Base-by-base conservation (phyloP, 768 basidiomycete species). In the Sporobolomyces phaffii region DNA sequence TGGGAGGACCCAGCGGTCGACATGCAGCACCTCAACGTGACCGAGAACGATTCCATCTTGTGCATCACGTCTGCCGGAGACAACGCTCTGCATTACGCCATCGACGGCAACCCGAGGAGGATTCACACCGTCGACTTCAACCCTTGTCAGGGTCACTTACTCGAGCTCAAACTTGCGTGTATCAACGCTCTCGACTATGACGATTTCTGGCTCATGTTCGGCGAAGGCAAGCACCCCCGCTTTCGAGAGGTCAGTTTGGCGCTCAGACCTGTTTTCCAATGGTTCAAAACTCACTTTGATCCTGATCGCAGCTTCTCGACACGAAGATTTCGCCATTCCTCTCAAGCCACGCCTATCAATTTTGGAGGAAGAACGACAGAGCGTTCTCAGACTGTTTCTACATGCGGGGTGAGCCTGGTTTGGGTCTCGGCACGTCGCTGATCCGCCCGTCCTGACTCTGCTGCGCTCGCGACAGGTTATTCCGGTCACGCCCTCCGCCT, bases 1-100 rank as follows among this genome's bases (percentile, higher is more conserved):
- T 81, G 80, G 80, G 88, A 90, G 76, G 88, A 89, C 74, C 88
- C 88, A 0, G 81, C 82, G 9, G 86, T 84, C 68, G 88, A 90
- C 74, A 84, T 89, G 81, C 80, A 81, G 68, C 80, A 83, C 72
- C 78, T 90, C 8, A 74, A 84, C 20, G 76, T 89, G 62, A 81
- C 82, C 24, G 76, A 78, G 40, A 81, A 85, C 17, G 88, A 90
- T 77, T 81, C 84, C 1, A 81, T 89, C 74, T 80, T 89, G 17
- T 84, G 85, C 22, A 88, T 90, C 72, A 89, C 87, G 1, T 85
- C 84, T 56, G 88, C 87, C 4, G 88, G 88, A 0, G 88, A 89
- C 76, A 90, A 90, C 75, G 86, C 87, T 3, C 79, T 90, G 40
- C 87, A 89, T 75, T 90, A 90, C 69, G 87, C 87, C 11, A 84